Percentiles rank a stretch among this genome's conserved stretches.
Conservation (phyloP, 1,284 basidiomycete species). For the Austroboletus novae-zelandiae region DNA sequence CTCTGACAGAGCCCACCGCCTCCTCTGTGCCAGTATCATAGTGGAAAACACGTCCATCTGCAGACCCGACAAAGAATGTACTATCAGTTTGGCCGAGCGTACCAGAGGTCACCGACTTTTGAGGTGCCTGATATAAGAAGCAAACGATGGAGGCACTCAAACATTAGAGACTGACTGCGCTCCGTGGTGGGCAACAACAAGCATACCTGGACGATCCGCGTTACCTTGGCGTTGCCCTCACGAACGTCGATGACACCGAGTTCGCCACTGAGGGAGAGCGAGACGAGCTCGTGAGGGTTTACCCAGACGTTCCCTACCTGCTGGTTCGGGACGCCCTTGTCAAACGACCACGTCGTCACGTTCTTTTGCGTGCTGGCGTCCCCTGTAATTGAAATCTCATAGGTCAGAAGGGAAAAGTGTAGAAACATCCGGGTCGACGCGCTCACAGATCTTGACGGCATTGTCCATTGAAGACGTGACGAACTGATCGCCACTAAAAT, state of each 20-base stretch:
- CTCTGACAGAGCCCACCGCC: constrained; percentile 30
- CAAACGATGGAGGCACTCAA: background rate
- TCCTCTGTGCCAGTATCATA: constrained; percentile 46
- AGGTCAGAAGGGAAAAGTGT: background rate
- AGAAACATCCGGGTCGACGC: too few species aligned
- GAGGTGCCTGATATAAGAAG: constrained; percentile 56
- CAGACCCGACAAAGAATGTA: constrained; percentile 84
- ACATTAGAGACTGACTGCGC: background rate
- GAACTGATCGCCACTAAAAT: constrained; percentile 69
- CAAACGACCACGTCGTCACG: constrained; percentile 68
- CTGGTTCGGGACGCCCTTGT: constrained; percentile 68
- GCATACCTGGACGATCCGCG: constrained; percentile 60
- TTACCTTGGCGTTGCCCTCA: constrained; percentile 57
- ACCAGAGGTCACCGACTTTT: constrained; percentile 75
- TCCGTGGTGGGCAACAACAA: background rate
- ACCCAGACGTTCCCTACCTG: constrained; percentile 91
- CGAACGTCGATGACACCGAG: constrained; percentile 81
- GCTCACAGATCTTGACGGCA: constrained; percentile 82
- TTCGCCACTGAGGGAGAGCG: constrained; percentile 81
- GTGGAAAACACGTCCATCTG: constrained; percentile 77
- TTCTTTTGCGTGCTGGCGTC: constrained; percentile 73
- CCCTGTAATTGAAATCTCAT: constrained; percentile 48
- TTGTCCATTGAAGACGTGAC: constrained; percentile 87
- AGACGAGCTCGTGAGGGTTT: constrained; percentile 67
- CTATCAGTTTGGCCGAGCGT: constrained; percentile 38